These are phyloP conservation scores for Fusarium sp. DNA, from an alignment of 2,329 filamentous ascomycete species.

Conservation along the genomic window DNA sequence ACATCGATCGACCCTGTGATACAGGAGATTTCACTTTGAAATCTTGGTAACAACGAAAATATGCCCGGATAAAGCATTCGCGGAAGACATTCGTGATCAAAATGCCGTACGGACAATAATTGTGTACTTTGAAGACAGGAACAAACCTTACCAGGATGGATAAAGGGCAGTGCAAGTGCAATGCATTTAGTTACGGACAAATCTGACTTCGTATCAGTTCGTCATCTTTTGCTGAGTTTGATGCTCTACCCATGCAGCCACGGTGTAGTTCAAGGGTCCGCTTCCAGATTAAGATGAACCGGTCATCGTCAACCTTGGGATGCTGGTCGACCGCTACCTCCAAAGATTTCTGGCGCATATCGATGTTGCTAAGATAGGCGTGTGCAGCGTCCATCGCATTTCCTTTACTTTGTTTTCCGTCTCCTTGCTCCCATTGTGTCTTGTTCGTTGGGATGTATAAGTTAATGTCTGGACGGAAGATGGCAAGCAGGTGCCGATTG, in stretches of 20 bases:
- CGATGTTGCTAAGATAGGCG: not conserved
- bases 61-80: not conserved
- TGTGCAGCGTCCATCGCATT: not conserved
- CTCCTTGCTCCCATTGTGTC: not conserved
- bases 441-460: conserved; percentile 1
- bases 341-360: not conserved
- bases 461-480: not conserved
- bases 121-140: conserved; percentile 5
- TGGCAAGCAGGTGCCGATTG: not conserved
- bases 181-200: not conserved
- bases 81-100: not conserved
- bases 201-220: not conserved
- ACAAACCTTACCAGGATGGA: conserved; percentile 1
- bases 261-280: not conserved
- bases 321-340: not conserved
- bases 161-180: not conserved
- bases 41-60: not conserved
- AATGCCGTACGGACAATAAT: conserved; percentile 8
- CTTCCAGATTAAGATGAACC: not conserved
- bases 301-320: not conserved
- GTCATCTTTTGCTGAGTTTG: not conserved
- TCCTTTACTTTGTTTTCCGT: not conserved
- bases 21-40: not conserved
- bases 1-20: not conserved
- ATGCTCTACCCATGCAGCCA: not conserved